Conservation (phyloP, 179 eudicot species). For the Actinidia chinensis region DNA sequence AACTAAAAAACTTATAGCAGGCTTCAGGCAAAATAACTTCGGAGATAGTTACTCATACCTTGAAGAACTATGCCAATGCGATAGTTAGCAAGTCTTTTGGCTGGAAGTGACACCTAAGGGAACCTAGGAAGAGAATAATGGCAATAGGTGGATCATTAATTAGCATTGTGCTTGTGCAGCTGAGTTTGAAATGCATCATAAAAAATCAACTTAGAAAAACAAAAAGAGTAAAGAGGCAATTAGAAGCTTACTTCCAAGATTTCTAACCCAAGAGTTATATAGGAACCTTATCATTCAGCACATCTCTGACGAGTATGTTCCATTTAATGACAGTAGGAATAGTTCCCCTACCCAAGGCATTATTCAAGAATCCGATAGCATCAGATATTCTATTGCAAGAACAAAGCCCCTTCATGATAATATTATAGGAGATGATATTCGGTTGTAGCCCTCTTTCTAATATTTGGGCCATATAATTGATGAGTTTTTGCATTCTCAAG, state of each 20-base stretch:
- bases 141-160: neutral
- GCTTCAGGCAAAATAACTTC: neutral
- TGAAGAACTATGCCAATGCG: neutral
- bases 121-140: neutral
- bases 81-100: neutral
- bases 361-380: conserved; percentile 51
- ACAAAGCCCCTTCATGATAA: conserved; percentile 74
- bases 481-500: conserved; percentile 52
- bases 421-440: conserved; percentile 81
- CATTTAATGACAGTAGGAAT: conserved; percentile 64
- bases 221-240: neutral
- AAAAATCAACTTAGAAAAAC: neutral
- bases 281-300: conserved; percentile 25
- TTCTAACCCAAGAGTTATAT: neutral
- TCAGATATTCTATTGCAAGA: conserved; percentile 52
- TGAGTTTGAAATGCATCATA: neutral
- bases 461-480: conserved; percentile 60
- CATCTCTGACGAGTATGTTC: conserved; percentile 82
- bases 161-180: neutral
- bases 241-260: conserved; percentile 3
- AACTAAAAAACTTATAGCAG: neutral
- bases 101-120: neutral
- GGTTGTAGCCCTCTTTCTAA: conserved; percentile 56
- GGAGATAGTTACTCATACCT: conserved; percentile 3
- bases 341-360: conserved; percentile 58